phyloP scores from a whole-genome alignment of 2,329 filamentous ascomycete genomes.

The Elsinoe fawcettii region DNA sequence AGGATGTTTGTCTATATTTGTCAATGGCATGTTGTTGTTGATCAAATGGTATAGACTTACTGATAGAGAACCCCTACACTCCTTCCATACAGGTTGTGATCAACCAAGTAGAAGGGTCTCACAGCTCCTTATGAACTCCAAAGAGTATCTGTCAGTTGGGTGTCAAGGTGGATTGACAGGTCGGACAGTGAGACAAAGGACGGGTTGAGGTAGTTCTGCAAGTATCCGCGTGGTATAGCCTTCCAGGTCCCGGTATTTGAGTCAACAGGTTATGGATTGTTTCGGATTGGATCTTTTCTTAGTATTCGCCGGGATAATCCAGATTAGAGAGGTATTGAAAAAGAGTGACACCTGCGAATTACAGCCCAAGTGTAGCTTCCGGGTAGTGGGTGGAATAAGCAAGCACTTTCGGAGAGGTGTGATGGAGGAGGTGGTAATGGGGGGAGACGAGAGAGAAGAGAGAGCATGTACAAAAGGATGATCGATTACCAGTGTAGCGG shows the following conservation, averaged over 20 bases:
- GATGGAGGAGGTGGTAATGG: not conserved
- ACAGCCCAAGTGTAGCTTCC: slow-evolving; percentile 14
- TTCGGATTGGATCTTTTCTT: slow-evolving; percentile 5
- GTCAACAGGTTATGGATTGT: slow-evolving; percentile 14
- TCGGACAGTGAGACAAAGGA: slow-evolving; percentile 15
- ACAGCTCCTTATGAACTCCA: not conserved
- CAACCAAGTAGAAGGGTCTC: not conserved
- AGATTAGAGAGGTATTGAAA: not conserved
- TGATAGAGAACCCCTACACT: not conserved
- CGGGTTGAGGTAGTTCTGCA: slow-evolving; percentile 9
- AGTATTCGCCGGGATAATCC: not conserved
- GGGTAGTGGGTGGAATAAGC: slow-evolving; percentile 15
- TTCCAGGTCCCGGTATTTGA: not conserved
- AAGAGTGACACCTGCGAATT: slow-evolving; percentile 12
- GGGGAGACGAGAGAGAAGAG: not conserved
- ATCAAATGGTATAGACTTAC: not conserved
- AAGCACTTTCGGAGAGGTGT: slow-evolving; percentile 5
- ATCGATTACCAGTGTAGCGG: slow-evolving; percentile 12
- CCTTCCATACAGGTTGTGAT: slow-evolving; percentile 5
- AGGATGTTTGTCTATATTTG: slow-evolving; percentile 12
- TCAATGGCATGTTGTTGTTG: not conserved
- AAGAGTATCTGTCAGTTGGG: not conserved
- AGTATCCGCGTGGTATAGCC: slow-evolving; percentile 13
- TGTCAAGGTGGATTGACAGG: slow-evolving; percentile 13
- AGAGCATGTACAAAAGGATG: slow-evolving; percentile 10